Percentiles rank a stretch among this genome's conserved stretches.
Evolutionary conservation across 805 yeast species (phyloP).

Genomic region (Yamadazyma philogaea): DNA sequence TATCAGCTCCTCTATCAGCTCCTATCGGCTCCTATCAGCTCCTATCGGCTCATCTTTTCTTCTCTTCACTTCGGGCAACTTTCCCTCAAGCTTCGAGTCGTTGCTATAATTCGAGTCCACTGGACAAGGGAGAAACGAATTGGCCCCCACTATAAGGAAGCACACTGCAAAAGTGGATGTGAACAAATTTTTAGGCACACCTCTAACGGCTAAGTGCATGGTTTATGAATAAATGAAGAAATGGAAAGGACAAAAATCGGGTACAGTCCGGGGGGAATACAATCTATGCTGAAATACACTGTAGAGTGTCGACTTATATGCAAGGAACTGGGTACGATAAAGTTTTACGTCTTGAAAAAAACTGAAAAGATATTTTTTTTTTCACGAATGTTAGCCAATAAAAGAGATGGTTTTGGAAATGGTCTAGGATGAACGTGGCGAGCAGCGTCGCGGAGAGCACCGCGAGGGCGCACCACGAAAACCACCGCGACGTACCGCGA

Average conservation of each 20-base stretch:
- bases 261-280: too few species aligned
- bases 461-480: not conserved
- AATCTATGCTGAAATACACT: too few species aligned
- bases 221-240: too few species aligned
- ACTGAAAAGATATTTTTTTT: too few species aligned
- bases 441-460: too few species aligned
- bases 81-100: slow-evolving; percentile 39
- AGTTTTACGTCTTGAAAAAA: too few species aligned
- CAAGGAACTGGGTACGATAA: too few species aligned
- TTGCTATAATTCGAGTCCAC: slow-evolving; percentile 40
- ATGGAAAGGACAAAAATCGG: too few species aligned
- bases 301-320: too few species aligned
- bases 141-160: slow-evolving; percentile 52
- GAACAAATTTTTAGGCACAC: slow-evolving; percentile 38
- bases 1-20: too few species aligned
- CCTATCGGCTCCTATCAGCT: too few species aligned
- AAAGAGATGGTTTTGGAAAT: not conserved
- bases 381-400: too few species aligned
- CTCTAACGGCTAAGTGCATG: slow-evolving; percentile 14
- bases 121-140: slow-evolving; percentile 47
- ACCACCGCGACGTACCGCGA: not conserved
- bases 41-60: not conserved
- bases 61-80: not conserved
- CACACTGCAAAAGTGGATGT: slow-evolving; percentile 75
- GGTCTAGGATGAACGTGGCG: not conserved